phyloP scores from a whole-genome alignment of 176 grass and related monocot genomes.

The Tillandsia leiboldiana region DNA sequence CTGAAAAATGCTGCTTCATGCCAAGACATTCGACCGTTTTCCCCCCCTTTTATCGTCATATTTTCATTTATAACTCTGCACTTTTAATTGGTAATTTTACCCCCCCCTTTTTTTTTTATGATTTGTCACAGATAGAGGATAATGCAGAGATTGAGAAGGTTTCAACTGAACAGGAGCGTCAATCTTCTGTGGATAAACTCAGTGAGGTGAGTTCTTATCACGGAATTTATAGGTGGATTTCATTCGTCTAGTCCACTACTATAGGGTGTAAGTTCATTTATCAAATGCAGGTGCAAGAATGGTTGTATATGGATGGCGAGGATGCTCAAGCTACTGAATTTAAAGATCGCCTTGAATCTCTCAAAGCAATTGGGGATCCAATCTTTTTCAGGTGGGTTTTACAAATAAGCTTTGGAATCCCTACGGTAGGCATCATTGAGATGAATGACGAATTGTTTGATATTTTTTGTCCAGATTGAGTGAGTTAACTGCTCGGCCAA shows the following conservation, averaged over 20 bases:
- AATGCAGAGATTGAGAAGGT: slow-evolving; percentile 60
- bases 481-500: slow-evolving; percentile 67
- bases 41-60: no score
- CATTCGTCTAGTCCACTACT: slow-evolving; percentile 7
- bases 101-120: not conserved
- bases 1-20: no score
- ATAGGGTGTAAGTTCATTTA: slow-evolving; percentile 14
- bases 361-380: slow-evolving; percentile 75
- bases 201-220: slow-evolving; percentile 48
- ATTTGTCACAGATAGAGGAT: slow-evolving; percentile 62
- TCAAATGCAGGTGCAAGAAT: slow-evolving; percentile 76
- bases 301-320: slow-evolving; percentile 98
- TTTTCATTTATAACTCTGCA: not conserved
- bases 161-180: slow-evolving; percentile 82
- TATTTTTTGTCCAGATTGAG: slow-evolving; percentile 44
- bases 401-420: not conserved
- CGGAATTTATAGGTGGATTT: not conserved
- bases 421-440: slow-evolving; percentile 1
- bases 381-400: slow-evolving; percentile 78
- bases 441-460: slow-evolving; percentile 17
- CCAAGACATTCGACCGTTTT: no score
- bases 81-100: not conserved
- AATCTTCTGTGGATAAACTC: slow-evolving; percentile 71
- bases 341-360: slow-evolving; percentile 71
- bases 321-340: slow-evolving; percentile 93